Conservation (phyloP, 148 eudicot species). For the Cornus florida region DNA sequence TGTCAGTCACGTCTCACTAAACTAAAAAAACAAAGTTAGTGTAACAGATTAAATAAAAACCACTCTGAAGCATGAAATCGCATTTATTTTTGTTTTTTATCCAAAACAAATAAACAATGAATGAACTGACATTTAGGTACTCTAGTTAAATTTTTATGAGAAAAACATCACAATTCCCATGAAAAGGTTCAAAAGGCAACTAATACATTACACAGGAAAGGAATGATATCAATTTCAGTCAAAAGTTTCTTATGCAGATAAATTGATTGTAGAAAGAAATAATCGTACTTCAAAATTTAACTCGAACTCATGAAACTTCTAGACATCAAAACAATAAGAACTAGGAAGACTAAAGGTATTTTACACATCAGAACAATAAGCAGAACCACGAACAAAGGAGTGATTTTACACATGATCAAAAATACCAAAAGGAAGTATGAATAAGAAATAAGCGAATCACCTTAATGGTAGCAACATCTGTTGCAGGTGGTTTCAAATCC, state of each 20-base stretch:
- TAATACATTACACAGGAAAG: background rate
- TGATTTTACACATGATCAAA: background rate
- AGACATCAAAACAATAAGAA: background rate
- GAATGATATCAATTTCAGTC: background rate
- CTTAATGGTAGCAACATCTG: conserved; percentile 97
- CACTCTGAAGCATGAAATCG: background rate
- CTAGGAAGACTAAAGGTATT: background rate
- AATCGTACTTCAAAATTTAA: background rate
- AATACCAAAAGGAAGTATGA: background rate
- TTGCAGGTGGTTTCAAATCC: conserved; percentile 96
- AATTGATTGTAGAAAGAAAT: background rate
- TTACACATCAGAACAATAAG: background rate
- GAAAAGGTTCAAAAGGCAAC: background rate
- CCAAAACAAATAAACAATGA: background rate
- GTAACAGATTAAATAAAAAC: background rate
- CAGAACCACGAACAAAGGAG: background rate
- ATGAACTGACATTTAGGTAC: background rate
- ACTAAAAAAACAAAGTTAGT: background rate
- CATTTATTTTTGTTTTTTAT: background rate
- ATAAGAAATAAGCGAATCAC: conserved; percentile 28
- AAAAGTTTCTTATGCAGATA: background rate
- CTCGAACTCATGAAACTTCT: background rate
- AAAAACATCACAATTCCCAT: background rate
- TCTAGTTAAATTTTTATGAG: background rate
- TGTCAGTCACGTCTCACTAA: background rate